Base-by-base conservation (phyloP, 192 early-diverging fungal genomes). In the Spizellomyces sp. region DNA sequence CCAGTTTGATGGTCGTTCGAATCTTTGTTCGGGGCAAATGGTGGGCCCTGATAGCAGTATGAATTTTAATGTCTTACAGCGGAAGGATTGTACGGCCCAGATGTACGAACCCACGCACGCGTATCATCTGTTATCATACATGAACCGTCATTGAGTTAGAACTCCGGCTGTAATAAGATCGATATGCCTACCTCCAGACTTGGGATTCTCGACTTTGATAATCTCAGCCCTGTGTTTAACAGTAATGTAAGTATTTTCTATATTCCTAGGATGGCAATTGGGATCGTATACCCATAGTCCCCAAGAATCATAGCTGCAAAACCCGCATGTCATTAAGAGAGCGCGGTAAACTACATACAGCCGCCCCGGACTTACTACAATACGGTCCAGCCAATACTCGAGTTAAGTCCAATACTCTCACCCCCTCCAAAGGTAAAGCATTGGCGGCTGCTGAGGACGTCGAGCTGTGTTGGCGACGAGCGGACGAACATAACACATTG, bases 141-240 rank as follows among this genome's bases (percentile, higher is more conserved):
- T 36, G 3, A 36, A 36, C 27, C 0, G 15, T 47, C 21, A 15
- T 67, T 42, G 36, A 43, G n/a, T 27, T n/a, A 47, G 45, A 44
- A 7, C 15, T 21, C 36, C 4, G 7, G n/a, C 7, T 15, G 62
- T 48, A 8, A 0, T 21, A 14, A 8, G 14, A 10, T 42, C 14
- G 22, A 42, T 22, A 58, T 9, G n/a, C 48, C 9, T 56, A 81
- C 77, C 80, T 44, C 94, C 95, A 5, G 84, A 72, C 6, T 73
- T 70, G 0, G 94, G 94, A 59, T 91, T 86, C 79, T 96, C 96
- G 43, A 98, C 79, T 64, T 98, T 98, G 77, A 96, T 90, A 4
- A 96, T 83, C 21, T 95, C 90, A 1, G 96, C 96, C 10, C 91
- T 88, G 45, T 76, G 8, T 64, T 69, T 48, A 85, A 73, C 15